Conservation (phyloP, 2,329 filamentous ascomycete species). For the Paracoccidioides lutzii region DNA sequence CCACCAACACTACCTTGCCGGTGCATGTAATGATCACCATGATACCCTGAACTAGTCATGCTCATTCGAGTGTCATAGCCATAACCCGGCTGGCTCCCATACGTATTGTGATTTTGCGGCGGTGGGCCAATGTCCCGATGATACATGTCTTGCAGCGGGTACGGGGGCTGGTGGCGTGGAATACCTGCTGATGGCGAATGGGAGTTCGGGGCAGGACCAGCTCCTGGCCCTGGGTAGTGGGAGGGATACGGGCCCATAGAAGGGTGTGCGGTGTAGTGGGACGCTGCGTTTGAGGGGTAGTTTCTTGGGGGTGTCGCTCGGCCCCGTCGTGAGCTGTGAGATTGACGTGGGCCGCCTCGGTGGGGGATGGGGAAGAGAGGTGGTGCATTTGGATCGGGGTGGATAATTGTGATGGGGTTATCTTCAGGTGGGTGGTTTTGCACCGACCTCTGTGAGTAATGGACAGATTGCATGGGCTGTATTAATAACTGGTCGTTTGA, state of each 20-base stretch:
- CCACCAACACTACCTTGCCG: background rate
- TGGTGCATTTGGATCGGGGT: conserved; percentile 8
- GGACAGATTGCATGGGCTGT: background rate
- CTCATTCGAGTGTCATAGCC: background rate
- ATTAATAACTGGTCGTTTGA: background rate
- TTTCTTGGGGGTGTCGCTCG: conserved; percentile 1
- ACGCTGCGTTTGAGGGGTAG: conserved; percentile 5
- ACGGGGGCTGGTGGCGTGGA: background rate
- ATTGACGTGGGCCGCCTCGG: conserved; percentile 8
- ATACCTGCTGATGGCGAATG: background rate
- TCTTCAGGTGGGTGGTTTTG: background rate
- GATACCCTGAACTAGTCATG: background rate
- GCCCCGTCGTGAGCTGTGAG: background rate
- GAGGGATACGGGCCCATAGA: background rate
- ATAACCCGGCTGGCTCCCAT: background rate
- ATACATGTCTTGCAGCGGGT: conserved; percentile 1
- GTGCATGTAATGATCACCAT: background rate
- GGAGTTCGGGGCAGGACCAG: background rate
- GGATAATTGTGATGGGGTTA: conserved; percentile 9
- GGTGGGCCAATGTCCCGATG: conserved; percentile 1
- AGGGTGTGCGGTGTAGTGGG: background rate
- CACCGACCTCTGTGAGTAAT: background rate
- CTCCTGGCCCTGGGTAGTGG: background rate
- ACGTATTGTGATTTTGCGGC: background rate
- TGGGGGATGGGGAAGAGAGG: conserved; percentile 10